Evolutionary conservation across 2,329 filamentous ascomycete genomes (phyloP), one percentile per base, ranked within the genome.

Genomic region (Zalaria sp.): DNA sequence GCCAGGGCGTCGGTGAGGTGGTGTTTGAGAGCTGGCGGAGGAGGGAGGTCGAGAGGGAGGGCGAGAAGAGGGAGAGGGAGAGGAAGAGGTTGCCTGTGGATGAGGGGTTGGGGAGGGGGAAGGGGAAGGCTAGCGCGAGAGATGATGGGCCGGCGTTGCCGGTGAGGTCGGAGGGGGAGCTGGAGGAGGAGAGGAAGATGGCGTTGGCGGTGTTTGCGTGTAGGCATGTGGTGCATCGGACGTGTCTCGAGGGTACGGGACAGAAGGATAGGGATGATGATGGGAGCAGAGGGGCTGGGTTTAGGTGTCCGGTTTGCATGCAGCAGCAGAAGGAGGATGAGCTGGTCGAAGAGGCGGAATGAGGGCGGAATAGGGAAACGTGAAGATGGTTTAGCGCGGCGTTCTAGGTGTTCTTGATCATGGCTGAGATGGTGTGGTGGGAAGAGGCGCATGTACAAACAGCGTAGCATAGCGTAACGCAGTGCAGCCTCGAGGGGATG

Each of bases 1-100:
- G 91, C 0, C 86, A 88, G 0, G 88, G 87, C 0, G 80, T 86
- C 0, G 81, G 83, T 64, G 44, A 53, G 54, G 11, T 29, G 34
- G 32, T 45, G 5, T 43, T 36, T 38, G 34, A 34, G 5, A 43
- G 41, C 27, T 45, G 40, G 51, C 60, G 43, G 53, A 51, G 27
- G 3, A 26, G 25, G 1, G 38, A 57, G 43, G 59, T 61, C 42
- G 60, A 61, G 35, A 58, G 63, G 5, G 68, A 68, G 57, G 41
- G 58, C 48, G 54, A 59, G 35, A 64, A 61, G 54, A 55, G 57
- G 52, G 57, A 58, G 49, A 57, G 51, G 45, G 55, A 46, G 47
- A 56, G 51, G 41, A 58, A 43, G 43, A 56, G 38, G 46, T 49
- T 25, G 4, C 5, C 8, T 49, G 49, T 32, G 42, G 61, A 51